Evolutionary conservation across 306 rosid species (phyloP).

Genomic region (Citrullus colocynthis): DNA sequence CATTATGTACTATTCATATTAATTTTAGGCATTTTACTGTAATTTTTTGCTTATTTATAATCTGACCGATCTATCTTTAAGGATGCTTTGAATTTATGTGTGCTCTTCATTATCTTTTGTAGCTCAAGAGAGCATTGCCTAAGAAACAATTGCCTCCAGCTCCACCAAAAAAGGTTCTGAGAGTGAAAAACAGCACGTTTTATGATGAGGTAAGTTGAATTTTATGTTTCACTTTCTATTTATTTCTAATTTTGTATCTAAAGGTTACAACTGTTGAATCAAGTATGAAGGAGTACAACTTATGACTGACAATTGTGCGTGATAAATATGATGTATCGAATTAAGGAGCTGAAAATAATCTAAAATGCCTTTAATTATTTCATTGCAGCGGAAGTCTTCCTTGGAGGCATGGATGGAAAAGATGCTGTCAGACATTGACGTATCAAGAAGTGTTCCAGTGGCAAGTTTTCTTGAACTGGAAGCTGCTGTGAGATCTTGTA

Average conservation of each 20-base stretch:
- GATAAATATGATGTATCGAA: not conserved
- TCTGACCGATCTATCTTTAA: not conserved
- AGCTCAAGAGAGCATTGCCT: slow-evolving; percentile 63
- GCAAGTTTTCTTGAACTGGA: slow-evolving; percentile 92
- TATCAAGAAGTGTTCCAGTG: slow-evolving; percentile 72
- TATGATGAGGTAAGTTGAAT: slow-evolving; percentile 57
- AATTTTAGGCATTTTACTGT: not conserved
- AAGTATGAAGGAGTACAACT: not conserved
- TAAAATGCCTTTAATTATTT: slow-evolving; percentile 17
- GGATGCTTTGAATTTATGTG: not conserved
- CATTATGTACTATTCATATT: not conserved
- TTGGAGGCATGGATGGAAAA: slow-evolving; percentile 82
- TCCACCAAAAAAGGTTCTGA: slow-evolving; percentile 65
- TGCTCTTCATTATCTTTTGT: slow-evolving; percentile 17
- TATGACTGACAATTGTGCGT: not conserved
- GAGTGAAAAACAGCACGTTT: slow-evolving; percentile 33
- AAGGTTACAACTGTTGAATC: not conserved
- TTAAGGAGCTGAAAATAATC: slow-evolving; percentile 4
- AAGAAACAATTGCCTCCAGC: slow-evolving; percentile 52
- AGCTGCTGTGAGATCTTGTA: slow-evolving; percentile 90
- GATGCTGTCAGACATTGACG: slow-evolving; percentile 63
- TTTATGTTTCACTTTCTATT: slow-evolving; percentile 6
- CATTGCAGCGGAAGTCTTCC: slow-evolving; percentile 61
- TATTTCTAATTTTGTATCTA: not conserved
- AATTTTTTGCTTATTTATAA: not conserved